Evolutionary conservation across 2,329 filamentous ascomycete genomes (phyloP).

Genomic region (Bipolaris gigantea): DNA sequence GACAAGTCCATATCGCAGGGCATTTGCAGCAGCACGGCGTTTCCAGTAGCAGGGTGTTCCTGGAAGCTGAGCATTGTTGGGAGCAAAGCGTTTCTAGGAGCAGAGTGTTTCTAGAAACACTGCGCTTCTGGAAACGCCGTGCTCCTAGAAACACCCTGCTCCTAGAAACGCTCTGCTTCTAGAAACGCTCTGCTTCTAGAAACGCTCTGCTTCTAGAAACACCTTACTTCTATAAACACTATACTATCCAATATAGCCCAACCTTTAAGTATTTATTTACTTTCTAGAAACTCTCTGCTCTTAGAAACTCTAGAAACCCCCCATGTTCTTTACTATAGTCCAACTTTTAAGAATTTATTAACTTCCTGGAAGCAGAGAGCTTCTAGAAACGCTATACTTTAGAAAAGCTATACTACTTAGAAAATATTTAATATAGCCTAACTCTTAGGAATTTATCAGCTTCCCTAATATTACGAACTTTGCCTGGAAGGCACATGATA

Average conservation of each 20-base stretch:
- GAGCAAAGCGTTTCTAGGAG: background rate
- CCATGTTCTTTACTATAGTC: too few relatives aligned
- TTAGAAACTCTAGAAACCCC: background rate
- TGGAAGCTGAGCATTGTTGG: background rate
- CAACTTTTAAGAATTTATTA: too few relatives aligned
- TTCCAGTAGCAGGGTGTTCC: background rate
- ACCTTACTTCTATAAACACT: background rate
- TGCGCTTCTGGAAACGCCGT: background rate
- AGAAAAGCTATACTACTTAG: too few relatives aligned
- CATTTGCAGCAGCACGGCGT: background rate
- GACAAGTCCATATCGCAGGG: background rate
- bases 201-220: background rate
- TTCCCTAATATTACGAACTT: too few relatives aligned
- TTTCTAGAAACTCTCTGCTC: background rate
- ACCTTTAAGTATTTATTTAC: background rate
- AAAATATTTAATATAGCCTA: too few relatives aligned
- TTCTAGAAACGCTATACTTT: too few relatives aligned
- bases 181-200: background rate
- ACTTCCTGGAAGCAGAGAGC: too few relatives aligned
- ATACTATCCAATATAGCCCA: background rate
- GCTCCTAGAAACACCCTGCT: background rate
- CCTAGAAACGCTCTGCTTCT: background rate
- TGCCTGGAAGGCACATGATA: background rate
- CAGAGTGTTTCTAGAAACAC: background rate
- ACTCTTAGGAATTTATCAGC: too few relatives aligned